These are phyloP conservation scores for Scheffersomyces insectosa DNA, from an alignment of 1,139 yeast species.

Conservation along the genomic window DNA sequence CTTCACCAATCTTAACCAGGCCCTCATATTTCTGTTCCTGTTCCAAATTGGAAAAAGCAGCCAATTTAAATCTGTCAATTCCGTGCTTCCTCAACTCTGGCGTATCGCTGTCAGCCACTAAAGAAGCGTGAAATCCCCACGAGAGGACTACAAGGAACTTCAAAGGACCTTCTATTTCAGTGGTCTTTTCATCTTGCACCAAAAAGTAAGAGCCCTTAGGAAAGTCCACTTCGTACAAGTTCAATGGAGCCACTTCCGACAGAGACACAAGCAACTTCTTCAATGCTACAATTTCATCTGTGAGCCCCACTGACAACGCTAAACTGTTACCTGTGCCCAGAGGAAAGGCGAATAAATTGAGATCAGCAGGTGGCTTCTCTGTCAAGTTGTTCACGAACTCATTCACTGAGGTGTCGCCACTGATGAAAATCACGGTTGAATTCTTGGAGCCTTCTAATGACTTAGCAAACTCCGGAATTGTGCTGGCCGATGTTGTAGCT, in stretches of 20 bases:
- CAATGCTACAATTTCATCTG: conserved; percentile 38
- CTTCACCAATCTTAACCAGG: conserved; percentile 16
- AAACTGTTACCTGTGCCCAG: conserved; percentile 88
- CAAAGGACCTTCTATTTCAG: conserved; percentile 23
- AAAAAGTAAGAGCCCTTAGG: conserved; percentile 45
- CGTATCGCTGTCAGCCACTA: conserved; percentile 78
- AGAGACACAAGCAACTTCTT: conserved; percentile 38
- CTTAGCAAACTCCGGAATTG: conserved; percentile 37
- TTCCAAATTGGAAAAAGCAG: conserved; percentile 58
- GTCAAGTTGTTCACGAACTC: conserved; percentile 67
- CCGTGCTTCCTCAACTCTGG: conserved; percentile 69
- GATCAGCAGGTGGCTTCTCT: conserved; percentile 10
- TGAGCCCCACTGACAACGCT: conserved; percentile 58
- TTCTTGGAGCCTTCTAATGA: conserved; percentile 15
- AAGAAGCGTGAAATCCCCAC: conserved; percentile 84
- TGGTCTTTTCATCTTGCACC: conserved; percentile 19
- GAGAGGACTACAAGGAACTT: conserved; percentile 70
- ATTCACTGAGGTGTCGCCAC: conserved; percentile 84
- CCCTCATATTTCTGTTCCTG: conserved; percentile 55
- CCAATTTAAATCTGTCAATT: conserved; percentile 63
- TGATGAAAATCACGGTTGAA: conserved; percentile 58
- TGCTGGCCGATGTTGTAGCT: conserved; percentile 33
- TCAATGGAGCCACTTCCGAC: conserved; percentile 36
- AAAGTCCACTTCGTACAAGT: conserved; percentile 54
- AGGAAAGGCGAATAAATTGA: conserved; percentile 58